Evolutionary conservation across 176 grass and related monocot species (phyloP), one percentile per base, ranked within the genome.

Genomic region (Juncus inflexus): DNA sequence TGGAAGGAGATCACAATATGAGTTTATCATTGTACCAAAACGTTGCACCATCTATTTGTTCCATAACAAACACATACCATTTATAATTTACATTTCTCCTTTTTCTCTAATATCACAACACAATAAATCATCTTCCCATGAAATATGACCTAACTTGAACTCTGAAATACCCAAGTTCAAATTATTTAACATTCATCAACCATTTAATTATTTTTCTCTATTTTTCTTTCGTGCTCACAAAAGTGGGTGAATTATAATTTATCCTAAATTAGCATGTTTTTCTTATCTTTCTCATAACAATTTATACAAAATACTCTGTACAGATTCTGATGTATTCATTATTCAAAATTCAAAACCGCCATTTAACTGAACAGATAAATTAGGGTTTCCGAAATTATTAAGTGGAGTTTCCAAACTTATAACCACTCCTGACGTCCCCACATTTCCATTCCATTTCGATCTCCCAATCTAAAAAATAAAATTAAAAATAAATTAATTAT

Each of bases 401-500:
- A 92, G 61, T 58, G 94, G 88, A 56, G 72, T 86, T 75, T 99
- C 88, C 77, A 86, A 54, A 59, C 85, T 92, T 61, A 99, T 14
- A 38, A 82, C 85, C 58, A 99, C 19, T n/a, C 94, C 94, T 1
- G 94, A 83, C 56, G 60, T 90, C 37, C 94, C 80, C 0, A 79
- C 75, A 77, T 92, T 77, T 1, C 88, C 85, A 77, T 99, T 99
- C 85, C 78, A 92, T 75, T 90, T 99, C 5, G 94, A 99, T 78
- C 85, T 82, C 58, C 94, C 94, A 75, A 99, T 67, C 94, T 99
- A 72, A 28, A 58, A 82, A 73, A 8, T 10, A 58, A 19, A 12
- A 35, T 47, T 45, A 67, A 45, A 37, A 13, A 70, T 12, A 40
- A 16, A 58, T 57, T 52, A 54, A 69, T 13, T 56, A 13, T 38